phyloP scores from a whole-genome alignment of 208 protist species.

The Trichomonas vaginalis region DNA sequence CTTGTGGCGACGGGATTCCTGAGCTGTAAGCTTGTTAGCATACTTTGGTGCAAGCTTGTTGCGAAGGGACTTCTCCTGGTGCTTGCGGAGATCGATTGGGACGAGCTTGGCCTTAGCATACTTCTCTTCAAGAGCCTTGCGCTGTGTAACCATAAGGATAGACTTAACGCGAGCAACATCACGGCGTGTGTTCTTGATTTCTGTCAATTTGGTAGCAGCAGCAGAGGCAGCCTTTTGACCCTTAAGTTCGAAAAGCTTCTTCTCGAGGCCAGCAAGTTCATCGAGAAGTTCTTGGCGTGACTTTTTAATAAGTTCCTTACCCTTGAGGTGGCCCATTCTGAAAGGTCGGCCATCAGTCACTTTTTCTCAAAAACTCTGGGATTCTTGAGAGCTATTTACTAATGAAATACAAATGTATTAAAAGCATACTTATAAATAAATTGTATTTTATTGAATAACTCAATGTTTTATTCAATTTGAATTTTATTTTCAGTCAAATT shows the following conservation, averaged over 20 bases:
- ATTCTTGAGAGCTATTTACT: too few relatives aligned
- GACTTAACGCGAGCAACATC: not conserved
- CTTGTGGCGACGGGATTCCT: not conserved
- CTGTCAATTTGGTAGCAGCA: not conserved
- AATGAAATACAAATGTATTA: too few relatives aligned
- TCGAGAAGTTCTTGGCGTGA: not conserved
- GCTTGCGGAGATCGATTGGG: slow-evolving; percentile 5
- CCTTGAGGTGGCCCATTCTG: not conserved
- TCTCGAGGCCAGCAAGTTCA: not conserved
- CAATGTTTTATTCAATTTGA: too few relatives aligned
- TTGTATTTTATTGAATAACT: too few relatives aligned
- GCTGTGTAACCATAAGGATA: not conserved
- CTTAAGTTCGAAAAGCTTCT: slow-evolving; percentile 2
- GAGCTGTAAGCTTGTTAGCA: not conserved
- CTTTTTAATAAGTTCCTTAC: not conserved
- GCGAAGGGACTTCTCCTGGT: not conserved
- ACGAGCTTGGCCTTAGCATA: not conserved
- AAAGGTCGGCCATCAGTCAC: too few relatives aligned
- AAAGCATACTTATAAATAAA: too few relatives aligned
- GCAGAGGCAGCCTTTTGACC: not conserved
- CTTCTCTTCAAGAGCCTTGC: not conserved
- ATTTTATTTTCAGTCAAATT: too few relatives aligned
- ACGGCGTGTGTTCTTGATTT: not conserved
- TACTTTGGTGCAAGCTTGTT: not conserved
- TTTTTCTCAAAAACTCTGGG: too few relatives aligned